Evolutionary conservation across 1,139 yeast genomes (phyloP).

Genomic region (Yarrowia galli): DNA sequence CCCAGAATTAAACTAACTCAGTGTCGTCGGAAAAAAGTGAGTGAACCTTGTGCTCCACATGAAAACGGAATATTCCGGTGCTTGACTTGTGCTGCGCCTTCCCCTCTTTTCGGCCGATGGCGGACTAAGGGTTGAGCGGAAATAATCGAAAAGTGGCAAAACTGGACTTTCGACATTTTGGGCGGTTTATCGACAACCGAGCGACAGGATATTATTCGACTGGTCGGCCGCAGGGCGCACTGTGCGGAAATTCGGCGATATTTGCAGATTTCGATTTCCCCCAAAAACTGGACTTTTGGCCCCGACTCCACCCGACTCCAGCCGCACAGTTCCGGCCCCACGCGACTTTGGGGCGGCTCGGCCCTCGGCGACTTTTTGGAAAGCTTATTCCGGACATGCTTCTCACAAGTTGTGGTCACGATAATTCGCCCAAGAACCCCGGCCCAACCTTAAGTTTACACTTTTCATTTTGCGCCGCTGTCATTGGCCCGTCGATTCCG

Average conservation of each 20-base stretch:
- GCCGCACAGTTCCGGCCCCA: constrained; percentile 37
- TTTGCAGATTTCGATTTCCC: neutral
- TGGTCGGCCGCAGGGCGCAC: neutral
- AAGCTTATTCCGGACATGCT: constrained; percentile 11
- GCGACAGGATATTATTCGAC: neutral
- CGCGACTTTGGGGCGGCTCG: constrained; percentile 35
- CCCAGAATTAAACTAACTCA: constrained; percentile 38
- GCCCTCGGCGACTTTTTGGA: constrained; percentile 31
- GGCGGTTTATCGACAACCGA: neutral
- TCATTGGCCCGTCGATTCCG: constrained; percentile 28
- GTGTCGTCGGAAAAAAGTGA: constrained; percentile 53
- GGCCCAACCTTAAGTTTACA: constrained; percentile 18
- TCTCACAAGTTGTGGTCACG: constrained; percentile 27
- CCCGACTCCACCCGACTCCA: constrained; percentile 35
- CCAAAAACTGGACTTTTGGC: constrained; percentile 8
- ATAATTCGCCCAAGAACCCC: constrained; percentile 30
- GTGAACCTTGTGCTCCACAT: constrained; percentile 41
- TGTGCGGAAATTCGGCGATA: neutral
- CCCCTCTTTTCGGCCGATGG: constrained; percentile 33
- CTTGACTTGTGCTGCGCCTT: constrained; percentile 25
- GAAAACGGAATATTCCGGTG: constrained; percentile 39
- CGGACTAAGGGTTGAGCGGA: constrained; percentile 31
- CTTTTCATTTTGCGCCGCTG: constrained; percentile 20
- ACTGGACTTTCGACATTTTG: neutral
- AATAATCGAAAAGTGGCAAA: constrained; percentile 16